Base-by-base conservation (phyloP, 1,284 basidiomycete species). In the Leccinum subrobustum region DNA sequence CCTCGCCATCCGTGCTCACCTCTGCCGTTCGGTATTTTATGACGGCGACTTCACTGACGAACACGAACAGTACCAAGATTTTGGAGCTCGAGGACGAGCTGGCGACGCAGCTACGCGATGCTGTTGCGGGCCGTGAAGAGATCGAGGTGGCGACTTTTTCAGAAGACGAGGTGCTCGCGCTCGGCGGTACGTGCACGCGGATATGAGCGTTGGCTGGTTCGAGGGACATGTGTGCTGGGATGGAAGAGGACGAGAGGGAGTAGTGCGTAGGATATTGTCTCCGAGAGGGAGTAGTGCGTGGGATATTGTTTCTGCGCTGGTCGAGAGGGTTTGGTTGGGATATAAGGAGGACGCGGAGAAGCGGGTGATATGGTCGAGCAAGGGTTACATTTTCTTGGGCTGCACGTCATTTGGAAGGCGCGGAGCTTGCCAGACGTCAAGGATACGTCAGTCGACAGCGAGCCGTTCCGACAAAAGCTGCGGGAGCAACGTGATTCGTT, bases 281-380 rank as follows among this genome's bases (percentile, higher is more conserved):
- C n/a, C 65, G 93, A 94, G 65, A 88, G 93, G 4, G 95, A 93
- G 68, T 62, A 91, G 86, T 67, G 90, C 88, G 1, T 96, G 92
- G 92, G 91, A 96, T 67, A 92, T 96, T 48, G 72, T 97, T 47
- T 85, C 83, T 63, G 91, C 91, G 0, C 81, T 99, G 33, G 89
- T 90, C 0, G 89, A 93, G 57, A 82, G 96, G 52, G 96, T 95
- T 1, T 81, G 88, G 54, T 78, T 98, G 20, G 95, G 95, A 1
- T 94, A 95, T 74, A 90, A 88, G 70, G 92, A 93, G 65, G 97
- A n/a, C n/a, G n/a, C n/a, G n/a, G n/a, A n/a, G n/a, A n/a, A n/a
- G n/a, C n/a, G 79, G 76, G 95, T 96, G 64, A 68, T 87, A 27
- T 6, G 25, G 27, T 27, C 27, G 27, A 27, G 27, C 27, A 27